Conservation (phyloP, 257 asterid species). For the Solanum boliviense region DNA sequence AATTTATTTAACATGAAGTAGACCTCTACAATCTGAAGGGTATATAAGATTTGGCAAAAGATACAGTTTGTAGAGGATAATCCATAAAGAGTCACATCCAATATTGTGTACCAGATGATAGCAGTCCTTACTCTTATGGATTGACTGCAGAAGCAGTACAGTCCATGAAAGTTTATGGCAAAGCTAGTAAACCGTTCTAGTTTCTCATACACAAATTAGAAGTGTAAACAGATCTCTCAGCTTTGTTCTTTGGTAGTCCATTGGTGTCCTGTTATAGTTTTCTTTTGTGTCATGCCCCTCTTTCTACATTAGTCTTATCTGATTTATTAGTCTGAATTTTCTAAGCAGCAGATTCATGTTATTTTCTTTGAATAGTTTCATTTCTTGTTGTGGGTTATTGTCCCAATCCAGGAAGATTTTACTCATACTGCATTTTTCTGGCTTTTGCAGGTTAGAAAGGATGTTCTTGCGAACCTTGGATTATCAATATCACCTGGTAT, state of each 20-base stretch:
- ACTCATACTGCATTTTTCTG: not conserved
- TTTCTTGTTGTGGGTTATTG: not conserved
- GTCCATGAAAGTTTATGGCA: not conserved
- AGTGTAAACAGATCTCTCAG: not conserved
- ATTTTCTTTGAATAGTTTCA: not conserved
- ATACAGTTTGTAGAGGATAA: not conserved
- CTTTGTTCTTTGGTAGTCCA: not conserved
- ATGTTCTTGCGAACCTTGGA: conserved; percentile 52
- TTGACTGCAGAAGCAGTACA: not conserved
- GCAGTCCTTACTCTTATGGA: not conserved
- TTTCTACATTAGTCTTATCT: not conserved
- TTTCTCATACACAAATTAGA: not conserved
- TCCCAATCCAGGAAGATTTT: not conserved
- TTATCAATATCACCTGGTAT: conserved; percentile 57
- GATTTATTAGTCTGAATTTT: not conserved
- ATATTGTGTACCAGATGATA: not conserved
- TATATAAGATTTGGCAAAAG: not conserved
- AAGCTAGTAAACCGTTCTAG: no score
- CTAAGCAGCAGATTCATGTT: not conserved
- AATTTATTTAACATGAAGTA: not conserved
- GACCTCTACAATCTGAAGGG: not conserved
- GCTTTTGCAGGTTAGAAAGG: conserved; percentile 64
- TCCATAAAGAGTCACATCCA: not conserved
- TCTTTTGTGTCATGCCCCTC: not conserved
- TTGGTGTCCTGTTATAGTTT: not conserved